A percentile compares a stretch with the other conserved stretches of the same genome.
Conservation (phyloP, 2,329 filamentous ascomycete species). For the Venturia effusa region DNA sequence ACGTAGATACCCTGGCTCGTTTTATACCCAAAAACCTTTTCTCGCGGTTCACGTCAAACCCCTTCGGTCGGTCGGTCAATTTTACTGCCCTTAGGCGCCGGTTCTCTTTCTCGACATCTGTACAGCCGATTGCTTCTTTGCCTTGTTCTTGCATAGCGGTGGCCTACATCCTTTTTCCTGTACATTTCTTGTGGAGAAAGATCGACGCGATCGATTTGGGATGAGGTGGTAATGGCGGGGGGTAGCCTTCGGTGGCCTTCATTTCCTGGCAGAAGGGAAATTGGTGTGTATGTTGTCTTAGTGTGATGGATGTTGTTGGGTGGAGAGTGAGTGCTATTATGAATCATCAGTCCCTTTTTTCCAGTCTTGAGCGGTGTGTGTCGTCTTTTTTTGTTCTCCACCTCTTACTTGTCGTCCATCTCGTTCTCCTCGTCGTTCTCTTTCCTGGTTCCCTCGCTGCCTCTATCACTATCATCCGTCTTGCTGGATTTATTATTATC, state of each 20-base stretch:
- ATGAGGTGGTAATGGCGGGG: neutral
- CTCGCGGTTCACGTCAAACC: neutral
- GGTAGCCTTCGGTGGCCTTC: neutral
- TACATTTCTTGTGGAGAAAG: neutral
- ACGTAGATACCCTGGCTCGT: neutral
- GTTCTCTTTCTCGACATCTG: neutral
- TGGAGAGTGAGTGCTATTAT: neutral
- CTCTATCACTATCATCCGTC: neutral
- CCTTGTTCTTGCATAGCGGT: neutral
- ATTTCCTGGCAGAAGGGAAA: neutral
- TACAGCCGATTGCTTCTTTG: neutral
- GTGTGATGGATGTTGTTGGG: neutral
- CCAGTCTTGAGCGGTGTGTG: neutral
- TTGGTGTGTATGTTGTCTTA: neutral
- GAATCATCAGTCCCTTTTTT: neutral
- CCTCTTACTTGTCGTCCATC: neutral
- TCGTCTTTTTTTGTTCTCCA: neutral
- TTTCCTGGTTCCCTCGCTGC: neutral
- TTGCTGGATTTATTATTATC: no score
- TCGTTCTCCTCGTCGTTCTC: neutral
- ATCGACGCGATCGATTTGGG: neutral
- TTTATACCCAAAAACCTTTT: slow-evolving; percentile 1
- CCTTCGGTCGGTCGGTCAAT: neutral
- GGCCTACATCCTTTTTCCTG: neutral
- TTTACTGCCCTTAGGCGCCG: neutral